Percentiles rank a stretch among this genome's conserved stretches.
Evolutionary conservation across 2,329 filamentous ascomycete species (phyloP).

Genomic region (Fusarium hostae): DNA sequence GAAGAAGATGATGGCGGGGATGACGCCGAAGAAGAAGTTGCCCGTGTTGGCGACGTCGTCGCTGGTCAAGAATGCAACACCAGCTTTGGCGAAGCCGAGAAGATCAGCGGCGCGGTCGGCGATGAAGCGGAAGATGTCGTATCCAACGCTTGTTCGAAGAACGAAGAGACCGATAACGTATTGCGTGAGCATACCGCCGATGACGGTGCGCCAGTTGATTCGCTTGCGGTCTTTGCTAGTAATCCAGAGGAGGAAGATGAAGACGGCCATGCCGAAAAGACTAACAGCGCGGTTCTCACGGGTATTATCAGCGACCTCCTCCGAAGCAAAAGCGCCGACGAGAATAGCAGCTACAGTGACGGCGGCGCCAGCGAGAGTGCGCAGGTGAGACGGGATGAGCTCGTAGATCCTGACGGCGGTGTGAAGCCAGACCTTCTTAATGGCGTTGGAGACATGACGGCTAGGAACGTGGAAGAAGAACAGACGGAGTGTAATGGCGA

Average conservation of each 20-base stretch:
- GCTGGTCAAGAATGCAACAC: conserved; percentile 74
- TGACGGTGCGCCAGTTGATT: conserved; percentile 81
- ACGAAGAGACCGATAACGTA: conserved; percentile 92
- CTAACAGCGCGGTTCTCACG: conserved; percentile 83
- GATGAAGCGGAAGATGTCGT: conserved; percentile 92
- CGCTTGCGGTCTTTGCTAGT: conserved; percentile 76
- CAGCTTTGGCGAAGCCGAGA: conserved; percentile 79
- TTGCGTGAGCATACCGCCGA: conserved; percentile 88
- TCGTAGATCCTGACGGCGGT: conserved; percentile 68
- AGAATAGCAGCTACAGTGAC: conserved; percentile 78
- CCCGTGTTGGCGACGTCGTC: conserved; percentile 56
- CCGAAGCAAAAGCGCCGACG: conserved; percentile 79
- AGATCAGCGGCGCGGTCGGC: conserved; percentile 78
- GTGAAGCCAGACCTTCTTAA: conserved; percentile 74
- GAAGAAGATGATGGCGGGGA: conserved; percentile 97
- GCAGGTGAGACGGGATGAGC: conserved; percentile 73
- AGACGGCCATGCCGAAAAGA: conserved; percentile 79
- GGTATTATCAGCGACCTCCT: conserved; percentile 79
- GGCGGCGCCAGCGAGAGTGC: conserved; percentile 70
- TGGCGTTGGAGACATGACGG: conserved; percentile 71
- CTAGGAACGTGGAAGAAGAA: conserved; percentile 79
- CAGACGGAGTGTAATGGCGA: conserved; percentile 78
- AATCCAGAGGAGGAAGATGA: conserved; percentile 72
- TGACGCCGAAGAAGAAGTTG: conserved; percentile 81
- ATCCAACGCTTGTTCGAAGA: conserved; percentile 81